Conservation (phyloP, 495 filamentous ascomycete genomes). For the Xylaria telfairii region DNA sequence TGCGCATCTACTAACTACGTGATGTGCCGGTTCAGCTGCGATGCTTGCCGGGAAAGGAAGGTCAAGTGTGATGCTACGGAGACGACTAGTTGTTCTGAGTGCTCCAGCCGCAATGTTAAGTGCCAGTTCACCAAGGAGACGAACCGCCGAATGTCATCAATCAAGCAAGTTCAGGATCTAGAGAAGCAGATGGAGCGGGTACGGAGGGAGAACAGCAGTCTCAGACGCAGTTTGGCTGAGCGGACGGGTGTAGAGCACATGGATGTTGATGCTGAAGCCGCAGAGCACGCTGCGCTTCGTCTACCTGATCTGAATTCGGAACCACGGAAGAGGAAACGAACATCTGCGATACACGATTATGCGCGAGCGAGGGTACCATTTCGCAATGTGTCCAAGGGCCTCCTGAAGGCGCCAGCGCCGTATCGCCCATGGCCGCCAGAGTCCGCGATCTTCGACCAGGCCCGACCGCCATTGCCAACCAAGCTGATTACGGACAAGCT, state of each 20-base stretch:
- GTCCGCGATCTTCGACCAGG: constrained; percentile 58
- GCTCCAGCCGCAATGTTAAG: constrained; percentile 90
- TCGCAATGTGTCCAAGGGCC: constrained; percentile 73
- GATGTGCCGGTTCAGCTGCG: constrained; percentile 67
- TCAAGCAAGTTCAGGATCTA: constrained; percentile 98
- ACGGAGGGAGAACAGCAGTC: constrained; percentile 73
- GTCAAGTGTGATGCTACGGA: constrained; percentile 99
- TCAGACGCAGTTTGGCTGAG: constrained; percentile 65
- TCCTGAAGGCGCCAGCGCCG: constrained; percentile 81
- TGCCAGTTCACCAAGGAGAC: constrained; percentile 99
- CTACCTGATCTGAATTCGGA: constrained; percentile 74
- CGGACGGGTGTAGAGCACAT: constrained; percentile 55
- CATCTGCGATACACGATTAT: constrained; percentile 66
- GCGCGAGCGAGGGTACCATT: constrained; percentile 75
- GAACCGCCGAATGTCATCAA: constrained; percentile 97
- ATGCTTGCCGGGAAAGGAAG: constrained; percentile 96
- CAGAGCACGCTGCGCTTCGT: constrained; percentile 64
- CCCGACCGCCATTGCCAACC: constrained; percentile 71
- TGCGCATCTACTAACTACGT: constrained; percentile 26
- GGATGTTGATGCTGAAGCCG: constrained; percentile 66
- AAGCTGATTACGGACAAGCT: constrained; percentile 75
- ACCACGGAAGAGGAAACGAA: constrained; percentile 65
- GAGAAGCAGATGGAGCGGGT: constrained; percentile 85
- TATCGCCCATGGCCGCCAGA: constrained; percentile 63
- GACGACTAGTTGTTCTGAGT: constrained; percentile 93